Base-by-base conservation (phyloP, 1,139 yeast genomes). In the Scheffersomyces quercinus region DNA sequence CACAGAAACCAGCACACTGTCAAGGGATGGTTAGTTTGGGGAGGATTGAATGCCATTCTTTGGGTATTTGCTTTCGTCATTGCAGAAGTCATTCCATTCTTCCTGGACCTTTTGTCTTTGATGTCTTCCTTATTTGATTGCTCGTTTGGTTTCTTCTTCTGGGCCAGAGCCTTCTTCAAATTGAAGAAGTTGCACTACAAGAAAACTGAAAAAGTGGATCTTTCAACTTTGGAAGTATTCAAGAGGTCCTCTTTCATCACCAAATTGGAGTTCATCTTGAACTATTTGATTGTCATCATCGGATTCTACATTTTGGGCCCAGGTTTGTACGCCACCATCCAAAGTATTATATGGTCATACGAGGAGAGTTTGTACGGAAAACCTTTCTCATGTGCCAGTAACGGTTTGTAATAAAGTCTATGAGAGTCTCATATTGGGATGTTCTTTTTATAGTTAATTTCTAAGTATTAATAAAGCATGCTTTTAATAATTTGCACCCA, bases 41-140 rank as follows among this genome's bases (percentile, higher is more conserved):
- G 63, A 4, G 70, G 61, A 0, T 54, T 80, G 42, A 70, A 78
- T 44, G 56, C 66, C 9, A 47, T 53, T 1, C 64, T 76, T 16
- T 81, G 85, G 85, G 58, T 70, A n/a, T 35, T 74, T 24, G 83
- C 83, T 0, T 81, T 80, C 50, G 61, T 81, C 16, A 68, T 81
- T 54, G 84, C 85, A 2, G 83, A 81, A 55, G 84, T 79, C 29
- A 80, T 81, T 54, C 86, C 86, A 11, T 81, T 81, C 60, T 81
- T 81, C 59, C 71, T 80, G 28, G 85, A 80, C 53, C 62, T 81
- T 51, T 66, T 81, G 37, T 72, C 83, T 5, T 65, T 81, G 54
- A 80, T 81, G 85, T 75, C 80, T n/a, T 79, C 85, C 3, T 64
- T 81, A 41, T 81, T 81, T 54, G 85, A 80, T 58, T 78, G 84